These are phyloP conservation scores for Ascomycota sp. DNA, from an alignment of 2,329 filamentous ascomycete species.

Conservation along the genomic window DNA sequence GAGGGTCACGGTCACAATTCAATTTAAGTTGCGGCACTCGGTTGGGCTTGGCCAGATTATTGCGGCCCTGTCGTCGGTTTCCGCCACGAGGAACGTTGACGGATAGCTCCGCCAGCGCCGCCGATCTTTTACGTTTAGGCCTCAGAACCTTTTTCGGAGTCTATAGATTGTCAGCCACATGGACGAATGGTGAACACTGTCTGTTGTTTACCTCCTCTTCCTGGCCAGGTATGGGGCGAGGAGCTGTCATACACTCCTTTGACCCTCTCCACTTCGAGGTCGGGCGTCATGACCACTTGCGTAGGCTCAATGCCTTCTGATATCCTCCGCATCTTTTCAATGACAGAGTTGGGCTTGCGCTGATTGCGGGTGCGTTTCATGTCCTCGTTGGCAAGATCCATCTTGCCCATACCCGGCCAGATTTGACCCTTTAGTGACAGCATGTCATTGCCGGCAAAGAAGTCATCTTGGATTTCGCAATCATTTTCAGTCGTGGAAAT, in stretches of 20 bases:
- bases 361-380: slow-evolving; percentile 58
- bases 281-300: slow-evolving; percentile 39
- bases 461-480: slow-evolving; percentile 9
- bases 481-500: slow-evolving; percentile 10
- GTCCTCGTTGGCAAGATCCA: slow-evolving; percentile 53
- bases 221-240: slow-evolving; percentile 19
- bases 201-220: slow-evolving; percentile 20
- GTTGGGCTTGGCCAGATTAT: slow-evolving; percentile 2
- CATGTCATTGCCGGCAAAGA: slow-evolving; percentile 8
- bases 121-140: slow-evolving; percentile 11
- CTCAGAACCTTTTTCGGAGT: slow-evolving; percentile 11
- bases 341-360: slow-evolving; percentile 50
- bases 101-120: slow-evolving; percentile 13
- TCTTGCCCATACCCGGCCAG: slow-evolving; percentile 61
- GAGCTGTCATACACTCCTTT: slow-evolving; percentile 38
- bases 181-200: background rate
- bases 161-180: slow-evolving; percentile 4
- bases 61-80: slow-evolving; percentile 7
- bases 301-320: slow-evolving; percentile 40
- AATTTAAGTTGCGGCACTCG: slow-evolving; percentile 5
- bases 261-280: slow-evolving; percentile 25
- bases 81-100: slow-evolving; percentile 11
- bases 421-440: slow-evolving; percentile 43
- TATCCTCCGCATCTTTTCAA: slow-evolving; percentile 39
- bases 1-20: slow-evolving; percentile 3